phyloP scores from a whole-genome alignment of 306 rosid species.

The Cucurbita argyrosperma region DNA sequence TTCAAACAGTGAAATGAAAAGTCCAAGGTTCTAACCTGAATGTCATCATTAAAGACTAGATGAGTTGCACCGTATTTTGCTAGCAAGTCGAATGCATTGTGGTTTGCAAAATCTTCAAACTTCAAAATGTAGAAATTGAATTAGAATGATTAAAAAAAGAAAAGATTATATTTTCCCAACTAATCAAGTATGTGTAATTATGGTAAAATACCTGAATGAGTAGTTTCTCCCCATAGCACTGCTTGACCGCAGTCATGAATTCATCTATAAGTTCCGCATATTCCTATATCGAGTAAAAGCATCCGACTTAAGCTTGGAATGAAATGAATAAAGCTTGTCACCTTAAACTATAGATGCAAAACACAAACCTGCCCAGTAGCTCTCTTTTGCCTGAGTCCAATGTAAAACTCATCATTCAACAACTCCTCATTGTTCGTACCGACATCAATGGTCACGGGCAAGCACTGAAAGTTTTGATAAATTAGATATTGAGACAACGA shows the following conservation, averaged over 20 bases:
- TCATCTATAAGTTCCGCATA: slow-evolving; percentile 71
- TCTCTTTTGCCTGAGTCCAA: slow-evolving; percentile 81
- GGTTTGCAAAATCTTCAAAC: slow-evolving; percentile 99
- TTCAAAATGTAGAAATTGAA: slow-evolving; percentile 18
- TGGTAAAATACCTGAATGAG: slow-evolving; percentile 54
- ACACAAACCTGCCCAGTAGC: slow-evolving; percentile 72
- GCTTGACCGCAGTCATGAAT: slow-evolving; percentile 85
- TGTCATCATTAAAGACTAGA: slow-evolving; percentile 92
- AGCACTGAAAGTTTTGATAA: slow-evolving; percentile 47
- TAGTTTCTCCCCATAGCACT: slow-evolving; percentile 76
- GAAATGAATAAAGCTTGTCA: background rate
- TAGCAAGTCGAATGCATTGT: slow-evolving; percentile 94
- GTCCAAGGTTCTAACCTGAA: slow-evolving; percentile 42
- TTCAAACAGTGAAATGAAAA: background rate
- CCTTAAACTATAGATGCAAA: background rate
- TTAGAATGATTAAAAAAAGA: background rate
- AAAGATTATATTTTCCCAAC: background rate
- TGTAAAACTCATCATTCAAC: slow-evolving; percentile 80
- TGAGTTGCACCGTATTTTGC: slow-evolving; percentile 70
- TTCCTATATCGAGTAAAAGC: slow-evolving; percentile 35
- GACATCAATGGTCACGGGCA: slow-evolving; percentile 96
- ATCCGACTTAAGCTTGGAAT: slow-evolving; percentile 1
- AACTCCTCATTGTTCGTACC: slow-evolving; percentile 88
- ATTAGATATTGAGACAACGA: background rate
- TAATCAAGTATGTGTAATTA: background rate